Evolutionary conservation across 768 basidiomycete genomes (phyloP), one percentile per base, ranked within the genome.

Genomic region (Favolaschia claudopus): DNA sequence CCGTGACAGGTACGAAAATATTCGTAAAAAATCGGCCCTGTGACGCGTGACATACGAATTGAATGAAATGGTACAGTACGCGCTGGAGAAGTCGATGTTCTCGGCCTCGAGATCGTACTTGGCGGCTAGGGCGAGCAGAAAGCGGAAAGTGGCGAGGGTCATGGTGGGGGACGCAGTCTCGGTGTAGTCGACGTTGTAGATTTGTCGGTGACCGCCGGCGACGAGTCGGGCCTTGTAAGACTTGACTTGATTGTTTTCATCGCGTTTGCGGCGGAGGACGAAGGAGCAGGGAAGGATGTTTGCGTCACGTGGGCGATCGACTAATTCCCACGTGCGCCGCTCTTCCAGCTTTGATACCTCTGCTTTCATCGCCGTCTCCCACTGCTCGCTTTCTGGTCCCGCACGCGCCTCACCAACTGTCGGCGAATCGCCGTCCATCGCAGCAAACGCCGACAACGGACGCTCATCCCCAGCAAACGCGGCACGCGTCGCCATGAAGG

Each of bases 141-240:
- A 15, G 14, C 57, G 38, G 20, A 64, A 34, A n/a, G 66, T 32
- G 22, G 52, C 54, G 28, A 48, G 45, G 15, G 42, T 48, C n/a
- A 55, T 29, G 12, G 40, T 36, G 2, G 63, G 60, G 13, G 72
- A 52, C 50, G 52, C 67, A 1, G 67, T 70, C 40, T 74, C 58
- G 22, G 48, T 59, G 58, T 55, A 72, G 37, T 73, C 69, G n/a
- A 73, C 33, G 9, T 74, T 71, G 15, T 63, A 63, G 7, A 65
- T 46, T 50, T 77, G 76, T 0, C 59, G 44, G 62, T 67, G 73
- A 2, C 50, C 50, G 58, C 32, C 32, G 2, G 47, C 47, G 31
- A 49, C 47, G 20, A 49, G 32, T 33, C 47, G 47, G 9, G 47
- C 47, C 34, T 34, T 49, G 34, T 49, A 28, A 17, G 17, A 3